Percentiles rank a stretch among this genome's conserved stretches.
These are phyloP conservation scores for Sporothrix protearum DNA, from an alignment of 2,329 filamentous ascomycete species.

Conservation along the genomic window DNA sequence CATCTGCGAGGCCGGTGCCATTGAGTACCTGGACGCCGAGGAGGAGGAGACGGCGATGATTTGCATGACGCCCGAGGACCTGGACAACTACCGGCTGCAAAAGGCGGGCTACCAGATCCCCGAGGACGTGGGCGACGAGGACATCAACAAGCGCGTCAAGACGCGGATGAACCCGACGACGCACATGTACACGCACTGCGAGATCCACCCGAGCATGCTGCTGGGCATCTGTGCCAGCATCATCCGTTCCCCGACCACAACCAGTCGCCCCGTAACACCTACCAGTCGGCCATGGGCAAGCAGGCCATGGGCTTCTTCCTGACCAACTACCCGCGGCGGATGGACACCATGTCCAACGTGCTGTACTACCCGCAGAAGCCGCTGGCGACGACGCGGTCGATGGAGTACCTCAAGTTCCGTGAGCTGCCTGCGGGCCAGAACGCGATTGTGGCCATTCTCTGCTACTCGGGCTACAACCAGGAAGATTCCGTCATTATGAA, in stretches of 20 bases:
- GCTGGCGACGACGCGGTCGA: conserved; percentile 89
- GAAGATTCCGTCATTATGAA: conserved; percentile 99
- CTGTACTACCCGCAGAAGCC: conserved; percentile 99
- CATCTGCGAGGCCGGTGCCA: conserved; percentile 75
- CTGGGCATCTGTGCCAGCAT: conserved; percentile 97
- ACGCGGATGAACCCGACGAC: conserved; percentile 82
- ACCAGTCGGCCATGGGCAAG: conserved; percentile 99
- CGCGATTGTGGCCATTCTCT: conserved; percentile 94
- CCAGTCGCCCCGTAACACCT: conserved; percentile 96
- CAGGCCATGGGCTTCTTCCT: conserved; percentile 99
- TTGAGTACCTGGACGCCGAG: conserved; percentile 96
- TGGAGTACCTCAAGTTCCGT: conserved; percentile 98
- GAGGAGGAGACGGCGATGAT: conserved; percentile 99
- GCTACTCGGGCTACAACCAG: conserved; percentile 98
- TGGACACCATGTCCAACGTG: conserved; percentile 99
- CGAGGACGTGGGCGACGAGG: conserved; percentile 60
- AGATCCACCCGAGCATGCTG: conserved; percentile 99
- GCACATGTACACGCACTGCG: conserved; percentile 94
- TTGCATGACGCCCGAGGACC: conserved; percentile 94
- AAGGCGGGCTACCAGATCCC: conserved; percentile 41
- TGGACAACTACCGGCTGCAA: conserved; percentile 71
- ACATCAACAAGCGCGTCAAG: conserved; percentile 82
- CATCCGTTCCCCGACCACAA: conserved; percentile 99
- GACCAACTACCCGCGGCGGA: conserved; percentile 92
- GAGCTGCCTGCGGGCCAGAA: conserved; percentile 96